Evolutionary conservation across 2,329 filamentous ascomycete species (phyloP).

Genomic region (Cladosporium sp.): DNA sequence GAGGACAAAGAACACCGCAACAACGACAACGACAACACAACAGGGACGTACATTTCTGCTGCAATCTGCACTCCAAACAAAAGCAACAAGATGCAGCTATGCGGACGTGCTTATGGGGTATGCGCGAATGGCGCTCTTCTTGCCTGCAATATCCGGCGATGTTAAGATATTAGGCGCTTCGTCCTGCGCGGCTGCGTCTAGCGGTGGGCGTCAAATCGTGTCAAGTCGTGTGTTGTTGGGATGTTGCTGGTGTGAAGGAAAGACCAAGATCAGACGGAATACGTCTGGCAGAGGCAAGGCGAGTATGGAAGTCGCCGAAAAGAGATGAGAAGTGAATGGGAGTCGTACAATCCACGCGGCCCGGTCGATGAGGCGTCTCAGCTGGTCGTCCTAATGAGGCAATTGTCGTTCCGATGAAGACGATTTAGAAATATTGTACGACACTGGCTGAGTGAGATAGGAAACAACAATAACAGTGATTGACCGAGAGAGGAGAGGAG

Average conservation of each 20-base stretch:
- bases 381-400: too few species aligned
- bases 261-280: too few species aligned
- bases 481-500: background rate
- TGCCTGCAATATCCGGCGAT: slow-evolving; percentile 3
- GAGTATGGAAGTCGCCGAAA: background rate
- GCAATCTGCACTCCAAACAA: slow-evolving; percentile 4
- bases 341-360: slow-evolving; percentile 3
- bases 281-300: too few species aligned
- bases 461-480: background rate
- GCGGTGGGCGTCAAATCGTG: background rate
- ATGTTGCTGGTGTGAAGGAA: too few species aligned
- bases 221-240: background rate
- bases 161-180: background rate
- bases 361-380: background rate
- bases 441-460: background rate
- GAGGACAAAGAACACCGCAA: slow-evolving; percentile 4
- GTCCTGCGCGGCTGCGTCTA: slow-evolving; percentile 2
- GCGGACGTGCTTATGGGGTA: slow-evolving; percentile 1
- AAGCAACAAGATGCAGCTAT: slow-evolving; percentile 3
- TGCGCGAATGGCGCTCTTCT: background rate
- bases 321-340: background rate
- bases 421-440: background rate
- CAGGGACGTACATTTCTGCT: background rate
- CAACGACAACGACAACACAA: too few species aligned
- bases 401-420: too few species aligned